Base-by-base conservation (phyloP, 2,329 filamentous ascomycete species). In the Aspergillus ruber region DNA sequence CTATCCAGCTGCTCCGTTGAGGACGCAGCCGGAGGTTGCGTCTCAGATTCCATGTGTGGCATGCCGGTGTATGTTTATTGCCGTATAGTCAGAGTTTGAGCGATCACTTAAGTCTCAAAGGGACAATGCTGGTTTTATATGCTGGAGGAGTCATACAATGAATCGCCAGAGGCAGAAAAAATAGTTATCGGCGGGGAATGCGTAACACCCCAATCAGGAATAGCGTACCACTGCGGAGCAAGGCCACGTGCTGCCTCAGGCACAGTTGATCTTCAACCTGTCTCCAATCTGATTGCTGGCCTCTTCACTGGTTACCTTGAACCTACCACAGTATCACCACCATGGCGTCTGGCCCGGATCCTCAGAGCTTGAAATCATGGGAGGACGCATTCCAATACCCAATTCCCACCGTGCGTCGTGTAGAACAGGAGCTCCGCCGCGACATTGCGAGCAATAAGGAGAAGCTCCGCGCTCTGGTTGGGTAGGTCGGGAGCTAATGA, bases 361-460 rank as follows among this genome's bases (percentile, higher is more conserved):
- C 79, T 13, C 70, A 75, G 51, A 72, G 70, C 46, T 72, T 85
- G 50, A 70, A 75, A 52, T 74, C 75, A 60, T 85, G 82, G 82
- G 77, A 85, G 60, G 81, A 85, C 71, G 82, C 82, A 33, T 85
- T 86, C 61, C 76, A 83, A 59, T 78, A 83, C 58, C 80, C 82
- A 1, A 74, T 85, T 43, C 80, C 82, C 6, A 74, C 77, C 25
- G 80, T 84, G 42, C 78, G 80, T 32, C 78, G 76, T 53, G 73
- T 85, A 60, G 81, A 85, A 65, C 77, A 79, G 63, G 80, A 85
- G 67, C 74, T 86, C 49, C 81, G 81, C 46, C 72, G 73, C 50
- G 79, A 81, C 64, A 77, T 82, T 55, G 70, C 77, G 42, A 81
- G 80, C 57, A 84, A 85, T 67, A 79, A 78, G 61, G 79, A 83